Evolutionary conservation across 176 grass and related monocot species (phyloP).

Genomic region (Oryza coarctata): DNA sequence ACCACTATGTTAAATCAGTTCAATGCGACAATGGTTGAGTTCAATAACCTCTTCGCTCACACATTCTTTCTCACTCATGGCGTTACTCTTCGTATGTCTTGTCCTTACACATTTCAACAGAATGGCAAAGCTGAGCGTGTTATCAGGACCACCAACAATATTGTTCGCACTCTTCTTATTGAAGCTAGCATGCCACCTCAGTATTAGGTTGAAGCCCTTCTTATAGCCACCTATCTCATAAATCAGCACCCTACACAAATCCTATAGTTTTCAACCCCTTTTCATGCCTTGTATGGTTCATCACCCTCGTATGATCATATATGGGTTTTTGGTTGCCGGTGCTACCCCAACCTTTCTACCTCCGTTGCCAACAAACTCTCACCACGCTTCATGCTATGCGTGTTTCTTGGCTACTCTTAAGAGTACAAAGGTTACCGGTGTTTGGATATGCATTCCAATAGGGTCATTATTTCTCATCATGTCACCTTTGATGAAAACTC

Average conservation of each 20-base stretch:
- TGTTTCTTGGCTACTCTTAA: no score
- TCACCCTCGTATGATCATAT: not conserved
- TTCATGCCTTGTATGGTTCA: not conserved
- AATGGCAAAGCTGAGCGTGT: not conserved
- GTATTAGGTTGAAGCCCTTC: conserved; percentile 7
- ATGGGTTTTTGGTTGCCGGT: no score
- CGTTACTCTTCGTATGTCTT: not conserved
- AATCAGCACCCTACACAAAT: not conserved
- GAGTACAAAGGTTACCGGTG: no score
- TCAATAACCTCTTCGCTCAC: not conserved
- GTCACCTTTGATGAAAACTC: no score
- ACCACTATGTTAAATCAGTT: no score
- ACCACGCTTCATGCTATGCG: no score
- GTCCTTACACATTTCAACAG: not conserved
- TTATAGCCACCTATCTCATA: no score
- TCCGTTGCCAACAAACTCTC: no score
- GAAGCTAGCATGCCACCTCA: not conserved
- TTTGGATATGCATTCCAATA: no score
- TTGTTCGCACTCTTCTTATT: not conserved
- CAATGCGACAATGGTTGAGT: not conserved
- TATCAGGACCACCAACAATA: not conserved
- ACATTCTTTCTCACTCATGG: no score
- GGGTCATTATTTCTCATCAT: no score
- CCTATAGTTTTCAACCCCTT: not conserved
- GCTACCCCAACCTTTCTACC: no score